These are phyloP conservation scores for Rhizopogon vinicolor DNA, from an alignment of 768 basidiomycete species.

Conservation along the genomic window DNA sequence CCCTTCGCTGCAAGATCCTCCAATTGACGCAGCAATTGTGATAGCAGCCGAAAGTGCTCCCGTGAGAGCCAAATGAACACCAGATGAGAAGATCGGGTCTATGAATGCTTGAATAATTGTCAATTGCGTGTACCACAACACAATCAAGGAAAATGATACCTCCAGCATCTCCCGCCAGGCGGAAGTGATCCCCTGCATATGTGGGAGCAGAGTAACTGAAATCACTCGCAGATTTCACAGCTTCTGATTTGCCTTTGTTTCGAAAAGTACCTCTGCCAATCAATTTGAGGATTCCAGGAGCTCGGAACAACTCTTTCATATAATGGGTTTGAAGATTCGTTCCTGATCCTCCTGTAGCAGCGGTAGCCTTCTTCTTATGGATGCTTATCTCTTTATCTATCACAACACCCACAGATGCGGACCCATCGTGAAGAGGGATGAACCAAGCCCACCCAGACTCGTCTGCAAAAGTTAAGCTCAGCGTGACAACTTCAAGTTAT, in stretches of 20 bases:
- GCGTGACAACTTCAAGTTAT: constrained; percentile 8
- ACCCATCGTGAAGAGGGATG: constrained; percentile 47
- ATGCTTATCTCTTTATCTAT: constrained; percentile 34
- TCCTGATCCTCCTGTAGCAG: not conserved
- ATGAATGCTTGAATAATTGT: constrained; percentile 43
- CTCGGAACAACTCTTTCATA: not conserved
- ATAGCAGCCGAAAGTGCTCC: constrained; percentile 56
- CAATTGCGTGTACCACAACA: not conserved
- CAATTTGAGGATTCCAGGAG: not conserved
- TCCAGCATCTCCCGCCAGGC: constrained; percentile 59
- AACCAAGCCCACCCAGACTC: constrained; percentile 57
- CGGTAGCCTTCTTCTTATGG: constrained; percentile 15
- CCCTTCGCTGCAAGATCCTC: constrained; percentile 42
- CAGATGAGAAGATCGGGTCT: constrained; percentile 62
- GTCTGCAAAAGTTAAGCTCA: constrained; percentile 35
- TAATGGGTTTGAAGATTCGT: constrained; percentile 1
- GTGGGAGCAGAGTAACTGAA: constrained; percentile 54
- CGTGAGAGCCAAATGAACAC: constrained; percentile 66
- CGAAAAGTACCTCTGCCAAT: constrained; percentile 3
- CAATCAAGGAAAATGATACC: constrained; percentile 22
- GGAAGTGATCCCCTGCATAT: constrained; percentile 47
- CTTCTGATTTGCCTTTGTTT: constrained; percentile 1
- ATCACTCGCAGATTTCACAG: constrained; percentile 42
- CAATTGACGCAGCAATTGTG: constrained; percentile 51
- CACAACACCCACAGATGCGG: constrained; percentile 51